Base-by-base conservation (phyloP, 129 eudicot genomes). In the Dittrichia graveolens region DNA sequence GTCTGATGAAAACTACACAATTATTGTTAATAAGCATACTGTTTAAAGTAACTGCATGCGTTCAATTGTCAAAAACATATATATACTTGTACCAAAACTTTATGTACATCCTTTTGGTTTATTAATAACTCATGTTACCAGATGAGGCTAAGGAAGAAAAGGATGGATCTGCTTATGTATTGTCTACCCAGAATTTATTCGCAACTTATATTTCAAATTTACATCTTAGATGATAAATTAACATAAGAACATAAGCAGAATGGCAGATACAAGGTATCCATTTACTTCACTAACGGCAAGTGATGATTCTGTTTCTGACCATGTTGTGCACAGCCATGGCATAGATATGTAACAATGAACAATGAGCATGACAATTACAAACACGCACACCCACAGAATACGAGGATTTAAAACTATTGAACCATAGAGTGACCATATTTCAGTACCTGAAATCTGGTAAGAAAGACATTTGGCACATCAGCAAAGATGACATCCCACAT, bases 401-500 rank as follows among this genome's bases (percentile, higher is more conserved):
- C 34, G 49, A 46, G n/a, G 8, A 37, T 41, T 19, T 14, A 47
- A 46, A 79, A 56, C 47, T 16, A 9, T 72, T 42, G 37, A 49
- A 8, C 53, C 60, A 15, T 53, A 13, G n/a, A 24, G 71, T 53
- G 35, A 54, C 31, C 59, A 46, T 50, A 59, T 41, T 56, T 41
- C 10, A 15, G 70, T 86, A 92, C 97, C 97, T 92, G 98, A 76
- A 89, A 93, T 86, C 79, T 80, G 58, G 83, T 85, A 48, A 84
- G 84, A 73, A 93, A 93, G 70, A 85, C 95, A 79, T 93, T 82
- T 8, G 98, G 86, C 41, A 89, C 81, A 38, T 93, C 95, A 47
- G 98, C 79, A 82, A 93, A 93, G 19, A 93, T 83, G 18, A 81
- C 61, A 82, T 93, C 98, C 98, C 98, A 93, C 96, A 93, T 85